These are phyloP conservation scores for Rhizoclosmatium globosum DNA, from an alignment of 192 early-diverging fungal species.

Conservation along the genomic window DNA sequence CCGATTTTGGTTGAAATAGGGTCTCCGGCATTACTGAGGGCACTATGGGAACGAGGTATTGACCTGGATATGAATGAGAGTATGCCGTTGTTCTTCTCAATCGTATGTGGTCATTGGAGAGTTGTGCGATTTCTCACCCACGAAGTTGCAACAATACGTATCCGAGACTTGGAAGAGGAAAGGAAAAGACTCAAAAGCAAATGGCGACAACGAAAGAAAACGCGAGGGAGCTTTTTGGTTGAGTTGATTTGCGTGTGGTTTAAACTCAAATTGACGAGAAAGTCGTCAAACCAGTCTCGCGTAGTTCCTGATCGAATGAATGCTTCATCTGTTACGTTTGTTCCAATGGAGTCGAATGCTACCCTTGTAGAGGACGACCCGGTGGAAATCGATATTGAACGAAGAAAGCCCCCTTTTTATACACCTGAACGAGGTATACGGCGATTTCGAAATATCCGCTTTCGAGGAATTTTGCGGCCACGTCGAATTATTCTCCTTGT, in stretches of 20 bases:
- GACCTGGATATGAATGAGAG: slow-evolving; percentile 25
- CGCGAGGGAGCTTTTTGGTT: slow-evolving; percentile 19
- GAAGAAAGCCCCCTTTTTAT: not conserved
- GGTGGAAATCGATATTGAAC: not conserved
- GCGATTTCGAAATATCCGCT: not conserved
- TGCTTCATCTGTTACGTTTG: slow-evolving; percentile 17
- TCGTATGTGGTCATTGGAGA: slow-evolving; percentile 28
- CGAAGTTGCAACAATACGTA: slow-evolving; percentile 23
- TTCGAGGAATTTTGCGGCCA: not conserved
- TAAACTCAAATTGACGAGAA: not conserved
- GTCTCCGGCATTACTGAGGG: slow-evolving; percentile 12
- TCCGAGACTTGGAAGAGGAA: slow-evolving; percentile 32
- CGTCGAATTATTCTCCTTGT: slow-evolving; percentile 4
- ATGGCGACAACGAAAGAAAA: slow-evolving; percentile 7
- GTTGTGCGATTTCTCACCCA: slow-evolving; percentile 29
- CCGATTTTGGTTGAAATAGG: slow-evolving; percentile 26
- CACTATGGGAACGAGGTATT: slow-evolving; percentile 25
- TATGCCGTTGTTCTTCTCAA: slow-evolving; percentile 6
- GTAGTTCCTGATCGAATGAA: slow-evolving; percentile 20
- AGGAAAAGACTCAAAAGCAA: slow-evolving; percentile 4
- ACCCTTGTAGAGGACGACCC: not conserved
- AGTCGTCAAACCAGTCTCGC: not conserved
- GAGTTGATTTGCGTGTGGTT: slow-evolving; percentile 22
- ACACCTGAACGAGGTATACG: not conserved
- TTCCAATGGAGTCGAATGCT: not conserved